A percentile compares a stretch with the other conserved stretches of the same genome.
These are phyloP conservation scores for Evansstolkia leycettana DNA, from an alignment of 495 filamentous ascomycete genomes.

Conservation along the genomic window DNA sequence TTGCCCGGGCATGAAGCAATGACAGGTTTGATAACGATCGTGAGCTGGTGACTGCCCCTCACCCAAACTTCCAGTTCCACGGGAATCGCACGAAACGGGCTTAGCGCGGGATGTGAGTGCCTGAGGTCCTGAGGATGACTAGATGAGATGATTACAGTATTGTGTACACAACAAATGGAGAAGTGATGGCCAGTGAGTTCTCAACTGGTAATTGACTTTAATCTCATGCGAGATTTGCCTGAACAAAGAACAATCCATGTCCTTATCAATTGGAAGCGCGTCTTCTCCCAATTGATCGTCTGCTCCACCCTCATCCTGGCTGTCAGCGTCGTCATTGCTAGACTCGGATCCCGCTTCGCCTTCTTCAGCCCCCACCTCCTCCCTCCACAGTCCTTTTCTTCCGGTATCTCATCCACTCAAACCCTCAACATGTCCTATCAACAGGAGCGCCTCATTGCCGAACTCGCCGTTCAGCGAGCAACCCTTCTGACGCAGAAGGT, in stretches of 20 bases:
- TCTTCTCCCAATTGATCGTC: slow-evolving; percentile 21
- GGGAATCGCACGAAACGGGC: slow-evolving; percentile 8
- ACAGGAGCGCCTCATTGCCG: slow-evolving; percentile 73
- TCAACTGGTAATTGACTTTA: not conserved
- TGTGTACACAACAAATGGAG: too few species aligned
- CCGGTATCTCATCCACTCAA: slow-evolving; percentile 11
- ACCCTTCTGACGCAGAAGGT: slow-evolving; percentile 81
- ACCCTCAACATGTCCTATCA: slow-evolving; percentile 46
- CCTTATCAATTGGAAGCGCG: not conserved
- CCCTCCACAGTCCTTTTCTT: slow-evolving; percentile 11
- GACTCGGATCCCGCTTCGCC: slow-evolving; percentile 31
- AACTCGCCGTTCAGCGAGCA: slow-evolving; percentile 86
- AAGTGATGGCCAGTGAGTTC: not conserved
- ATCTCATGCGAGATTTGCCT: too few species aligned
- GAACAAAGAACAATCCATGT: not conserved
- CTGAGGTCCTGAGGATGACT: not conserved
- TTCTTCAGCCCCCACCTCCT: slow-evolving; percentile 22
- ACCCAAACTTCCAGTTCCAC: slow-evolving; percentile 1
- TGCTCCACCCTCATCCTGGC: slow-evolving; percentile 40
- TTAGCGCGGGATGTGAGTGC: slow-evolving; percentile 21
- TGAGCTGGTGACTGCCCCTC: slow-evolving; percentile 19
- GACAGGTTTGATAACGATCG: too few species aligned
- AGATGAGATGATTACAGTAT: not conserved
- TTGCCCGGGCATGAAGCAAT: not conserved
- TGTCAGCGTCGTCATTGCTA: slow-evolving; percentile 30